Conservation (phyloP, 768 basidiomycete species). For the Tulasnella sp. region DNA sequence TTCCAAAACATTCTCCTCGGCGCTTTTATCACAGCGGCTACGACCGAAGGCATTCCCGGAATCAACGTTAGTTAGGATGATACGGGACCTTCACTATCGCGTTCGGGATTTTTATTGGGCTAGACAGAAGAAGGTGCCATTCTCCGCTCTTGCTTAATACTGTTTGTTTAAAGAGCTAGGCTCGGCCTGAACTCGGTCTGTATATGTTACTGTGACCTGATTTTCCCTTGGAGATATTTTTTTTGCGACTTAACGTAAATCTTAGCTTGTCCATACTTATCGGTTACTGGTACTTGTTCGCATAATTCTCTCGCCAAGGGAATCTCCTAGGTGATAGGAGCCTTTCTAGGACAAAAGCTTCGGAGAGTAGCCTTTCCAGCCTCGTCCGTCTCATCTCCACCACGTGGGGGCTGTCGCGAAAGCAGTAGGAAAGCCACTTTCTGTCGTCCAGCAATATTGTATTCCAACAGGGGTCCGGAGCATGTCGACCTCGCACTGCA, state of each 20-base stretch:
- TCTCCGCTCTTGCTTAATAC: background rate
- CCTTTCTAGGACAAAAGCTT: no score
- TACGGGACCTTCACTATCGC: background rate
- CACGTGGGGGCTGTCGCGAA: background rate
- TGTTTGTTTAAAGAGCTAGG: background rate
- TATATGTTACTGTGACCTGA: no score
- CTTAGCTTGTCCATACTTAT: background rate
- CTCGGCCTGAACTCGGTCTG: no score
- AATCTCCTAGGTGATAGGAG: no score
- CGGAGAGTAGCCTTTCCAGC: no score
- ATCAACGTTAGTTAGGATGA: background rate
- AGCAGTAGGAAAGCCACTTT: background rate
- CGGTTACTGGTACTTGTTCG: background rate
- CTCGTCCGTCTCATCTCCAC: no score
- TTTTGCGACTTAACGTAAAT: background rate
- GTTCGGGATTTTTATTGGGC: background rate
- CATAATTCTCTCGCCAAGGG: background rate
- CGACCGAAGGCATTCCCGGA: background rate
- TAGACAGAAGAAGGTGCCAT: background rate
- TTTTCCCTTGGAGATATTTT: background rate
- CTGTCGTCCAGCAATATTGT: background rate
- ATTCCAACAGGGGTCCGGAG: background rate
- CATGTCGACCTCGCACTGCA: no score
- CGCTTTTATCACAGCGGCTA: background rate
- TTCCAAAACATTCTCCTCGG: background rate